phyloP scores from a whole-genome alignment of 2,329 filamentous ascomycete species.

The Diaporthe velutina region DNA sequence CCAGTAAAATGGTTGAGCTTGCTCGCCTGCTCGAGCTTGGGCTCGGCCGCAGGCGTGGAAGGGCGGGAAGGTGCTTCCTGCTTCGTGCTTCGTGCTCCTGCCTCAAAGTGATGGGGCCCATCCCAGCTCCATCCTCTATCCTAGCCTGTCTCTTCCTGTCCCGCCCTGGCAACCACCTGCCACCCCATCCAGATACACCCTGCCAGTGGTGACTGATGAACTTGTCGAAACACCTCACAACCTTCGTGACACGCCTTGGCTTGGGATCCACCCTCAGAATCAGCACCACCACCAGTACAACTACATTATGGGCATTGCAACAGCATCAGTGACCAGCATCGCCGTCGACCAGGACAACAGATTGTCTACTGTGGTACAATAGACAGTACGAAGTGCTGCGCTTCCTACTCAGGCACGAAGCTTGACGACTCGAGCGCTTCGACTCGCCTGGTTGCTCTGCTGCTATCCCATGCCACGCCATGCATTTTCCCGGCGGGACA shows the following conservation, averaged over 20 bases:
- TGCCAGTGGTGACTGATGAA: not conserved
- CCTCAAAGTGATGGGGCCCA: not conserved
- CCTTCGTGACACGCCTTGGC: conserved; percentile 29
- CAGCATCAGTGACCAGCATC: not conserved
- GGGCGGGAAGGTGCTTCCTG: not conserved
- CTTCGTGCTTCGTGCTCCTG: conserved; percentile 4
- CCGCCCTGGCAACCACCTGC: conserved; percentile 9
- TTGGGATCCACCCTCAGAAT: not conserved
- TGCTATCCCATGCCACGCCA: not conserved
- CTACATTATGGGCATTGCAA: not conserved
- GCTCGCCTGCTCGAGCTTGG: conserved; percentile 2
- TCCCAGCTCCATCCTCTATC: not conserved
- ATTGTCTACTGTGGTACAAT: not conserved
- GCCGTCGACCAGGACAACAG: not conserved
- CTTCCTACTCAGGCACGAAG: conserved; percentile 19
- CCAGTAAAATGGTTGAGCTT: conserved; percentile 27
- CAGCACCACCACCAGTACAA: not conserved
- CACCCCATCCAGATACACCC: not conserved
- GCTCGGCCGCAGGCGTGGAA: conserved; percentile 1
- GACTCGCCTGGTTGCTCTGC: not conserved
- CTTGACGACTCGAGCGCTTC: conserved; percentile 24
- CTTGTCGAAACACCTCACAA: conserved; percentile 21
- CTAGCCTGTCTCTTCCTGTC: not conserved
- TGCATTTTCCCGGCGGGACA: conserved; percentile 24
- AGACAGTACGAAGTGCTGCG: not conserved